Evolutionary conservation across 1,139 yeast genomes (phyloP).

Genomic region (Schwanniomyces etchellsii): DNA sequence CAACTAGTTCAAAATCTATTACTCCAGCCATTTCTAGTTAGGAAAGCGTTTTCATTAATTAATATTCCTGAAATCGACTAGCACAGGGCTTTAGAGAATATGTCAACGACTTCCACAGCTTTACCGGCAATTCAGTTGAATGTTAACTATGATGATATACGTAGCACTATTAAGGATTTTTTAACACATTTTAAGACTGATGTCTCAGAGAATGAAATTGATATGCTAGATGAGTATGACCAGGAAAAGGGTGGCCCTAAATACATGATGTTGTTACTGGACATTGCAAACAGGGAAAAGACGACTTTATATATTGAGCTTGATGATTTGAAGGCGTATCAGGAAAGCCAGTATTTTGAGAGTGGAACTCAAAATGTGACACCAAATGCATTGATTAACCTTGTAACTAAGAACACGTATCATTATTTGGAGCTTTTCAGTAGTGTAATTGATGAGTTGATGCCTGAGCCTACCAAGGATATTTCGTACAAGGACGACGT

Average conservation of each 20-base stretch:
- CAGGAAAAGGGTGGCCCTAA: slow-evolving; percentile 50
- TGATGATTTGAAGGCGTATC: slow-evolving; percentile 74
- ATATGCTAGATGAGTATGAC: slow-evolving; percentile 13
- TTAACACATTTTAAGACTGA: slow-evolving; percentile 52
- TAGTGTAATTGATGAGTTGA: slow-evolving; percentile 65
- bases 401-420: slow-evolving; percentile 66
- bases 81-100: slow-evolving; percentile 10
- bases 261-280: slow-evolving; percentile 70
- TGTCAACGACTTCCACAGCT: slow-evolving; percentile 33
- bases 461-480: slow-evolving; percentile 80
- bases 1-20: slow-evolving; percentile 1
- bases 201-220: slow-evolving; percentile 12
- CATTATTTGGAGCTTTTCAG: slow-evolving; percentile 78
- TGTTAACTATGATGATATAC: slow-evolving; percentile 57
- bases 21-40: slow-evolving; percentile 1
- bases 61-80: too few relatives aligned
- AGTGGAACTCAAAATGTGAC: slow-evolving; percentile 14
- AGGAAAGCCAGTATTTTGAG: slow-evolving; percentile 35
- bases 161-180: slow-evolving; percentile 50
- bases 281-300: slow-evolving; percentile 76
- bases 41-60: too few relatives aligned
- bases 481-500: slow-evolving; percentile 83
- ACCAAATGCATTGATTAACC: slow-evolving; percentile 36
- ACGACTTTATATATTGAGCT: slow-evolving; percentile 68
- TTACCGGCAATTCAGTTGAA: slow-evolving; percentile 54